Evolutionary conservation across 108 stramenopile species (phyloP).

Genomic region (Hondaea fermentalgiana): DNA sequence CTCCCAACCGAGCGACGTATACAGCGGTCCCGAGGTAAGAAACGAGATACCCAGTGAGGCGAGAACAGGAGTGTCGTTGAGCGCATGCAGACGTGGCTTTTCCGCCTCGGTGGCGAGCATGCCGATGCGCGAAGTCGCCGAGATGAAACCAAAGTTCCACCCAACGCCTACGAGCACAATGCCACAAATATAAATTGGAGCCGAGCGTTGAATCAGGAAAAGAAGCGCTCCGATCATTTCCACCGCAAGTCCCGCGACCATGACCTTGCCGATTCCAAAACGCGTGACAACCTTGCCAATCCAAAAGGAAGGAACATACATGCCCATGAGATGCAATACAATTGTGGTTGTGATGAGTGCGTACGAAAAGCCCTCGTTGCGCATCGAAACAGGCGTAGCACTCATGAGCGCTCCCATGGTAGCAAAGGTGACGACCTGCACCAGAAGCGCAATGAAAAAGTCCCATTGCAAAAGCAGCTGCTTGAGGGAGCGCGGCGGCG

Average conservation of each 20-base stretch:
- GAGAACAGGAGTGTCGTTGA: background rate
- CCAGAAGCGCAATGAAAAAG: background rate
- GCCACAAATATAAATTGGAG: background rate
- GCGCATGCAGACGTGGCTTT: background rate
- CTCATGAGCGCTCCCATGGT: background rate
- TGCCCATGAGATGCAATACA: background rate
- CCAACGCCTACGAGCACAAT: background rate
- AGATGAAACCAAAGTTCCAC: background rate
- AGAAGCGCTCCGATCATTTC: background rate
- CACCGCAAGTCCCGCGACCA: background rate
- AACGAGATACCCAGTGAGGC: background rate
- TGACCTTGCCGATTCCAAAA: background rate
- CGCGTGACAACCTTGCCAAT: background rate
- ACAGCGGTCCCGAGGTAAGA: background rate
- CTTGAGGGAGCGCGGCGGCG: background rate
- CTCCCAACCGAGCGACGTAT: background rate
- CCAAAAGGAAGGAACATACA: background rate
- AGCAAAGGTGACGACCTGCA: background rate
- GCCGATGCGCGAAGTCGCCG: background rate
- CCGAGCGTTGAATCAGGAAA: background rate
- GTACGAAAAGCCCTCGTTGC: background rate
- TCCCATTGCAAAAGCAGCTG: background rate
- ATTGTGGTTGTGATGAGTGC: background rate
- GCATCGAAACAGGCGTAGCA: background rate
- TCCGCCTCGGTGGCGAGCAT: background rate